These are phyloP conservation scores for Talaromyces sp. DNA, from an alignment of 2,329 filamentous ascomycete species.

Conservation along the genomic window DNA sequence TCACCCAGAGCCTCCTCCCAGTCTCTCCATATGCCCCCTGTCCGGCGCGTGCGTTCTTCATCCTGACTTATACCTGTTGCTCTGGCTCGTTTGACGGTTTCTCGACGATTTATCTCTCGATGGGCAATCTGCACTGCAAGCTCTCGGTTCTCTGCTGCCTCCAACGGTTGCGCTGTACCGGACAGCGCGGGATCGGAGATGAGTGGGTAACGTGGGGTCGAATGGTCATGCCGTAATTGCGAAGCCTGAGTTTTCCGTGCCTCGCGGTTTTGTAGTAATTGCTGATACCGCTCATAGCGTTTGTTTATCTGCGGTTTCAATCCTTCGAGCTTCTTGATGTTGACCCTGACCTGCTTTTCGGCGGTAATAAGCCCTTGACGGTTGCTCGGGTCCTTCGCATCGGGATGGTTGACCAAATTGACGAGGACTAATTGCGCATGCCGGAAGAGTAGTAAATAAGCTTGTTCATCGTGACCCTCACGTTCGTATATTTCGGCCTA, in stretches of 20 bases:
- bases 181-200: conserved; percentile 59
- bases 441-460: conserved; percentile 87
- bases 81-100: conserved; percentile 58
- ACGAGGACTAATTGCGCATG: conserved; percentile 82
- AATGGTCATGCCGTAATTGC: conserved; percentile 17
- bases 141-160: conserved; percentile 69
- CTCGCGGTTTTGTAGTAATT: conserved; percentile 49
- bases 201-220: conserved; percentile 23
- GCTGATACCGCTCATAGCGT: conserved; percentile 67
- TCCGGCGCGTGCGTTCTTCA: conserved; percentile 57
- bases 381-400: conserved; percentile 64
- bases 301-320: conserved; percentile 76
- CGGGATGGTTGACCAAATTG: conserved; percentile 71
- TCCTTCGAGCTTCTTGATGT: conserved; percentile 69
- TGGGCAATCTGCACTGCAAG: conserved; percentile 75
- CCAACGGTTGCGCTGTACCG: conserved; percentile 60
- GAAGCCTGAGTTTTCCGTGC: conserved; percentile 37
- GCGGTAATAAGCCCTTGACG: conserved; percentile 55
- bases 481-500: conserved; percentile 81
- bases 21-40: conserved; percentile 54
- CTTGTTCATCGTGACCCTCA: conserved; percentile 82
- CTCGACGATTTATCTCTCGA: conserved; percentile 67
- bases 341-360: conserved; percentile 61
- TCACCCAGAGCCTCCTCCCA: conserved; percentile 50
- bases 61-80: conserved; percentile 59